These are phyloP conservation scores for Phaffomyces thermotolerans DNA, from an alignment of 805 yeast species.

Conservation along the genomic window DNA sequence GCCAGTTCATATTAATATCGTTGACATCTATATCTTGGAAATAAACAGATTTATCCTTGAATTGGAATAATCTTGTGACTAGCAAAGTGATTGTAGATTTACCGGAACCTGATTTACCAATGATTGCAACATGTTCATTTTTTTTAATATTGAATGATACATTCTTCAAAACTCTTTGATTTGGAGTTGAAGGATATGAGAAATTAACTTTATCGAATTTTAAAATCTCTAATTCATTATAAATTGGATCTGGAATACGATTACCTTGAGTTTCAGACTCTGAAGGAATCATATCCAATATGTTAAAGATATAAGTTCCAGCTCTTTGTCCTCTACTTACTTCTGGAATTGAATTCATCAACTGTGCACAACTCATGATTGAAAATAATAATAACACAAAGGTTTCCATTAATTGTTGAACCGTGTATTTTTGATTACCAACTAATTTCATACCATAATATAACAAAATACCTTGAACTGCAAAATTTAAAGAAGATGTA, in stretches of 20 bases:
- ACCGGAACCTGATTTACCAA: slow-evolving; percentile 89
- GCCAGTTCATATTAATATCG: slow-evolving; percentile 35
- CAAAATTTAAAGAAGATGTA: slow-evolving; percentile 43
- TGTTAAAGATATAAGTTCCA: slow-evolving; percentile 42
- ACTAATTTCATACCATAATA: slow-evolving; percentile 78
- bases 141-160: slow-evolving; percentile 36
- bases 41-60: slow-evolving; percentile 31
- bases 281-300: slow-evolving; percentile 31
- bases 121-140: slow-evolving; percentile 54
- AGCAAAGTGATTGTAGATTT: slow-evolving; percentile 70
- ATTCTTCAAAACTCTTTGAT: slow-evolving; percentile 30
- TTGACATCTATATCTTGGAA: slow-evolving; percentile 43
- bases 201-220: slow-evolving; percentile 42
- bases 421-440: slow-evolving; percentile 45
- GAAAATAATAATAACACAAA: slow-evolving; percentile 70
- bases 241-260: slow-evolving; percentile 21
- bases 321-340: slow-evolving; percentile 75
- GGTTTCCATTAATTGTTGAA: slow-evolving; percentile 57
- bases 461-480: slow-evolving; percentile 65
- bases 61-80: slow-evolving; percentile 45
- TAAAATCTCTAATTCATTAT: slow-evolving; percentile 21
- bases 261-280: slow-evolving; percentile 33
- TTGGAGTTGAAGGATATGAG: slow-evolving; percentile 34
- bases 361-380: slow-evolving; percentile 50
- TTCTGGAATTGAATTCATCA: slow-evolving; percentile 68